Evolutionary conservation across 202 grass and related monocot genomes (phyloP).

Genomic region (Brachypodium distachyon): DNA sequence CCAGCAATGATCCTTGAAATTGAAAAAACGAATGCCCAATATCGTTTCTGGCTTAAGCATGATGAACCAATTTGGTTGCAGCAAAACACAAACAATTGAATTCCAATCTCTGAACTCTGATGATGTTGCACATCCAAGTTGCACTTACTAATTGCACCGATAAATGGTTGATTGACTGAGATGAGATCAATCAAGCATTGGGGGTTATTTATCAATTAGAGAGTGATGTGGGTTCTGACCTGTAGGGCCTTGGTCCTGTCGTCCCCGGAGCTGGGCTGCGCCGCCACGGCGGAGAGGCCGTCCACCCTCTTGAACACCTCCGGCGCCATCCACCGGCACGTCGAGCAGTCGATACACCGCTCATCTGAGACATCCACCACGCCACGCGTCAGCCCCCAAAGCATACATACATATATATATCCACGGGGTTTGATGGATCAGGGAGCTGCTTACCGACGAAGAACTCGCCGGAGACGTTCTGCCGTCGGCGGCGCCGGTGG

Average conservation of each 20-base stretch:
- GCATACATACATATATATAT: not conserved
- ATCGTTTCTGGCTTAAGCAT: not conserved
- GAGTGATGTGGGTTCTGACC: slow-evolving; percentile 10
- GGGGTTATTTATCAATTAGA: too few relatives aligned
- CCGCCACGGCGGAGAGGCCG: slow-evolving; percentile 47
- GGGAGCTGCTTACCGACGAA: slow-evolving; percentile 56
- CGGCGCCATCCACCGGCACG: slow-evolving; percentile 95
- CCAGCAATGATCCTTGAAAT: not conserved
- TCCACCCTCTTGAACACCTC: slow-evolving; percentile 64
- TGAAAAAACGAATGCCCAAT: not conserved
- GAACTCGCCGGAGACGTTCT: slow-evolving; percentile 77
- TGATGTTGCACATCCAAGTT: not conserved
- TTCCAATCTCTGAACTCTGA: too few relatives aligned
- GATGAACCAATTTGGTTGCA: not conserved
- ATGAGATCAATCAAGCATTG: too few relatives aligned
- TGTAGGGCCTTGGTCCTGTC: slow-evolving; percentile 63
- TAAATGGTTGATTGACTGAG: too few relatives aligned
- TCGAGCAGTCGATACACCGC: slow-evolving; percentile 81
- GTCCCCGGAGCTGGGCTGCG: slow-evolving; percentile 48
- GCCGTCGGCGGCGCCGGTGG: slow-evolving; percentile 34
- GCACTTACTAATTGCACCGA: not conserved
- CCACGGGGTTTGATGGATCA: not conserved
- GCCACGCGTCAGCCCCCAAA: not conserved
- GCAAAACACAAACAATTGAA: too few relatives aligned
- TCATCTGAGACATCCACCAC: slow-evolving; percentile 33